Conservation (phyloP, 441 rosid genomes). For the Kokia cookei region DNA sequence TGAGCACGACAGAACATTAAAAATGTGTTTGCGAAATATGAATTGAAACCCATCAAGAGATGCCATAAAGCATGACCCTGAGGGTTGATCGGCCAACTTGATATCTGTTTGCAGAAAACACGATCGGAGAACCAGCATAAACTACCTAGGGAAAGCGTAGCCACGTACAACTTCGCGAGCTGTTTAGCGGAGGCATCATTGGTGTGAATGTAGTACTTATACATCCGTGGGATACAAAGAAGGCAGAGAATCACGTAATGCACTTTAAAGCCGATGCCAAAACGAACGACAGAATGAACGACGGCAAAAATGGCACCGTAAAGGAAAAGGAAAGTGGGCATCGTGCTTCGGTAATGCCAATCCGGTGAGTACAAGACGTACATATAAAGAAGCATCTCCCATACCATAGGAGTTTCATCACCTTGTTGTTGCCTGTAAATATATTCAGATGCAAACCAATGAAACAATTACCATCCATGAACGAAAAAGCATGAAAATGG, state of each 20-base stretch:
- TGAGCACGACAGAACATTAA: slow-evolving; percentile 95
- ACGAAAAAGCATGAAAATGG: neutral
- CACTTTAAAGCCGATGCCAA: slow-evolving; percentile 79
- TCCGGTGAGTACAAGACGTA: slow-evolving; percentile 93
- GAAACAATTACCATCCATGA: neutral
- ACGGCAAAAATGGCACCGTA: slow-evolving; percentile 79
- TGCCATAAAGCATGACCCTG: slow-evolving; percentile 96
- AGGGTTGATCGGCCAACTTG: slow-evolving; percentile 62
- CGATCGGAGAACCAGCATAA: slow-evolving; percentile 75
- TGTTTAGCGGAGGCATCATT: slow-evolving; percentile 54
- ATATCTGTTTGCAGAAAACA: slow-evolving; percentile 46
- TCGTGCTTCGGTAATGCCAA: slow-evolving; percentile 91
- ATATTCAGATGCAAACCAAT: neutral
- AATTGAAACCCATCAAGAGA: slow-evolving; percentile 73
- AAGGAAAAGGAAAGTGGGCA: slow-evolving; percentile 53
- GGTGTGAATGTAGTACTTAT: slow-evolving; percentile 90
- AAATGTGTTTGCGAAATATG: slow-evolving; percentile 76
- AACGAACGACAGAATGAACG: slow-evolving; percentile 55
- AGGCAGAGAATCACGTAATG: slow-evolving; percentile 74
- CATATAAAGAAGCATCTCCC: slow-evolving; percentile 93
- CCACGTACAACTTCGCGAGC: slow-evolving; percentile 66
- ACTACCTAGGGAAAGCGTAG: slow-evolving; percentile 47
- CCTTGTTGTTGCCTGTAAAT: slow-evolving; percentile 84
- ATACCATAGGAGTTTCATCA: slow-evolving; percentile 91
- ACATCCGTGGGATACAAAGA: slow-evolving; percentile 84